Percentiles rank a stretch among this genome's conserved stretches.
Conservation (phyloP, 176 grass and related monocot species). For the Paspalum vaginatum region DNA sequence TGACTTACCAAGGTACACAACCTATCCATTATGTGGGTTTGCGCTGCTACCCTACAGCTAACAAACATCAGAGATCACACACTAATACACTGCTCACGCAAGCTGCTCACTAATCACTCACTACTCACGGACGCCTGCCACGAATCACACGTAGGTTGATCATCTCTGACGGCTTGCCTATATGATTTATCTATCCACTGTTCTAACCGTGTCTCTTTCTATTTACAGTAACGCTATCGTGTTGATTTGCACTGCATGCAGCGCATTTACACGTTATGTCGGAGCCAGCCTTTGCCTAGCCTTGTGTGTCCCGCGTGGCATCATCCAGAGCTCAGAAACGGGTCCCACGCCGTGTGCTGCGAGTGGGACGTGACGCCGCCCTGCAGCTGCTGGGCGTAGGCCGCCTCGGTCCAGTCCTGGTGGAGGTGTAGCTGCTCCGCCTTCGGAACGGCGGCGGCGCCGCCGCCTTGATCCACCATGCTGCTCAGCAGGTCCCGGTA, state of each 20-base stretch:
- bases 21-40: background rate
- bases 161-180: too few relatives aligned
- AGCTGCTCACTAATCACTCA: background rate
- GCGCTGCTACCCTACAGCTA: background rate
- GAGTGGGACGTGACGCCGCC: background rate
- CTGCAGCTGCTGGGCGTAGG: background rate
- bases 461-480: slow-evolving; percentile 28
- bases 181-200: too few relatives aligned
- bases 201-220: too few relatives aligned
- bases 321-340: slow-evolving; percentile 26
- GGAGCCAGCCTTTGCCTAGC: too few relatives aligned
- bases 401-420: slow-evolving; percentile 33
- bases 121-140: background rate
- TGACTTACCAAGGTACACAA: background rate
- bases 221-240: too few relatives aligned
- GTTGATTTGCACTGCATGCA: too few relatives aligned
- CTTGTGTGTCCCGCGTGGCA: background rate
- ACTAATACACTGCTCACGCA: too few relatives aligned
- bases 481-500: slow-evolving; percentile 37
- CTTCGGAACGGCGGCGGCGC: background rate
- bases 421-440: background rate
- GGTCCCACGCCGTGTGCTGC: slow-evolving; percentile 28
- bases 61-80: slow-evolving; percentile 1
- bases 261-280: too few relatives aligned
- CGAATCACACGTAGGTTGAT: background rate